Base-by-base conservation (phyloP, 1,284 basidiomycete species). In the Cryptococcus sp. region DNA sequence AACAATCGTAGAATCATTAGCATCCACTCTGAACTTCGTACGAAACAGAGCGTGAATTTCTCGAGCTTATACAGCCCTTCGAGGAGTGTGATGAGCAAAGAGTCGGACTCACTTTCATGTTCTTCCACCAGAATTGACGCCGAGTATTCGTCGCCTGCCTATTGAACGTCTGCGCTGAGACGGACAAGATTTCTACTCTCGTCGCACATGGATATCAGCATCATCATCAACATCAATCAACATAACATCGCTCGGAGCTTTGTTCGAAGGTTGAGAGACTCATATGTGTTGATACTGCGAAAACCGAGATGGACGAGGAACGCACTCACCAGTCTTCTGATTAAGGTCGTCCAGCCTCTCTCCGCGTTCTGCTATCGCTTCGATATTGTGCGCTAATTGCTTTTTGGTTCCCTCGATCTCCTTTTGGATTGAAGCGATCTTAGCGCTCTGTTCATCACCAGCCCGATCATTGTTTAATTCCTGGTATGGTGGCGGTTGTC, bases 41-140 rank as follows among this genome's bases (percentile, higher is more conserved):
- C 31, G 5, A 35, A 35, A 8, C 31, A 35, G 31, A 8, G 31
- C 7, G 13, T 35, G 31, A 13, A 10, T 10, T 3, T 35, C 31
- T 35, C 25, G 25, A 25, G 25, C 25, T 25, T 25, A 3, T 25
- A 6, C 25, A 25, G 25, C 25, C 6, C 25, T 25, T 6, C 25
- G 38, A 7, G 44, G 15, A 49, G 53, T 41, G 38, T 19, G 35
- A 25, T n/a, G 23, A 16, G 20, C 23, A 49, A 11, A 49, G 6
- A 23, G 22, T 15, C 16, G 2, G 16, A 65, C 70, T 41, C 45
- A 69, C 70, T 55, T 71, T 73, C 49, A 59, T 55, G 44, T 70
- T 69, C 47, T 70, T 70, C 61, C 62, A 71, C 68, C 68, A 73
- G 61, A 73, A 69, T 46, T 62, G 53, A 1, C 70, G 60, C 6